A percentile compares a stretch with the other conserved stretches of the same genome.
phyloP scores from a whole-genome alignment of 2,329 filamentous ascomycete species.

The Claviceps purpurea region DNA sequence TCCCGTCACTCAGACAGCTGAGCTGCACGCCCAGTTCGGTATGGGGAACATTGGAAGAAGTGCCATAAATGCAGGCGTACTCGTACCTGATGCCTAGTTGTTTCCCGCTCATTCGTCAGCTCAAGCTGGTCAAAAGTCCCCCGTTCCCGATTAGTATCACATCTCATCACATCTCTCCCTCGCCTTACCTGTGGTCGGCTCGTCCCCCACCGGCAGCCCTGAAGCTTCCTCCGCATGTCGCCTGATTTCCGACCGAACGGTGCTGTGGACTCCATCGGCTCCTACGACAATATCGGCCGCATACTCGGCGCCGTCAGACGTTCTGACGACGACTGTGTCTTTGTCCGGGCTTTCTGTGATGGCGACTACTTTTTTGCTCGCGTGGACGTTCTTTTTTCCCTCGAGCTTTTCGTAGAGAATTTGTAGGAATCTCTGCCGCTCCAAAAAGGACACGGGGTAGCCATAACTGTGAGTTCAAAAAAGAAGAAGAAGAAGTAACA shows the following conservation, averaged over 20 bases:
- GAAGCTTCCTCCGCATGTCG: constrained; percentile 7
- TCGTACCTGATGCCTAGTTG: constrained; percentile 3
- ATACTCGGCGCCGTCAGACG: constrained; percentile 21
- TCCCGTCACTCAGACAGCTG: background rate
- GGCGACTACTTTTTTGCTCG: constrained; percentile 8
- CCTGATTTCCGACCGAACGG: constrained; percentile 12
- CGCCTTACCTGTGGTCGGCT: constrained; percentile 10
- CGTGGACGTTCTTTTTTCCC: constrained; percentile 14
- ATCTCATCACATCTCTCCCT: background rate
- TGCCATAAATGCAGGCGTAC: constrained; percentile 4
- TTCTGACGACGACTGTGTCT: constrained; percentile 12
- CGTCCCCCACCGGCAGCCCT: constrained; percentile 7
- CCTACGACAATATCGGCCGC: constrained; percentile 26
- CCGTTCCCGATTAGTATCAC: no score
- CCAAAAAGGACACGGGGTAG: constrained; percentile 21
- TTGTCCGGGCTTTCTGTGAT: constrained; percentile 4
- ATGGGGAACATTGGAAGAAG: constrained; percentile 1
- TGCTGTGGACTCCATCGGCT: constrained; percentile 28
- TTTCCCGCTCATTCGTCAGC: no score
- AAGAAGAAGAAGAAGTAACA: background rate
- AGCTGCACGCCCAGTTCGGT: background rate
- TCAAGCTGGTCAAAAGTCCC: no score
- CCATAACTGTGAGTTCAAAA: constrained; percentile 8
- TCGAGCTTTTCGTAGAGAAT: constrained; percentile 19
- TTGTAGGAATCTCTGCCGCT: constrained; percentile 20